These are phyloP conservation scores for Psilocybe tampanensis DNA, from an alignment of 768 basidiomycete genomes.

Conservation along the genomic window DNA sequence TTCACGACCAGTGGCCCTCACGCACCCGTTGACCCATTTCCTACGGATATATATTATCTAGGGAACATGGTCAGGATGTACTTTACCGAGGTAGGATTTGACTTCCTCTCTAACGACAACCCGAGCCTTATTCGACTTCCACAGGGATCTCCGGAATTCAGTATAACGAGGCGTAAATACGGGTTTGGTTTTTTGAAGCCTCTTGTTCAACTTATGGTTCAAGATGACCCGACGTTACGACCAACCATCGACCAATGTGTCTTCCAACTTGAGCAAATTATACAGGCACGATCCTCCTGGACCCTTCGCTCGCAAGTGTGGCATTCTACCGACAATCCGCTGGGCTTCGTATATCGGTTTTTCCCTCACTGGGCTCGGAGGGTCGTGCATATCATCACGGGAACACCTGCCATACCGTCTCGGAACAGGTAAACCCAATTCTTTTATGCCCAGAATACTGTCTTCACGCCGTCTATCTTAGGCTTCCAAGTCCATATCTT, in stretches of 20 bases:
- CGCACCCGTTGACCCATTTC: slow-evolving; percentile 37
- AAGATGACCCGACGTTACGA: slow-evolving; percentile 34
- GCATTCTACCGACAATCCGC: slow-evolving; percentile 1
- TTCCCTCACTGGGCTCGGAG: slow-evolving; percentile 14
- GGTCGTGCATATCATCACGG: slow-evolving; percentile 9
- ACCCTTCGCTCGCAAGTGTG: slow-evolving; percentile 13
- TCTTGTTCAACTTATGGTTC: slow-evolving; percentile 37
- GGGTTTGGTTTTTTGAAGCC: slow-evolving; percentile 34
- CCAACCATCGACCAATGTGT: slow-evolving; percentile 40
- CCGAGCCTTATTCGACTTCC: too few relatives aligned
- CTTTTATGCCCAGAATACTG: too few relatives aligned
- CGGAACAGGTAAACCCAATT: too few relatives aligned
- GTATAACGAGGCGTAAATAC: too few relatives aligned
- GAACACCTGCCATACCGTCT: slow-evolving; percentile 9
- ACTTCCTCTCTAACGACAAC: neutral
- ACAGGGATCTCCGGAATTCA: too few relatives aligned
- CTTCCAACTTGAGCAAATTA: slow-evolving; percentile 24
- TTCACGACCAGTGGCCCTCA: neutral
- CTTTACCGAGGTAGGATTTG: slow-evolving; percentile 30
- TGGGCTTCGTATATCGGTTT: slow-evolving; percentile 1
- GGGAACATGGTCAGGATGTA: slow-evolving; percentile 37
- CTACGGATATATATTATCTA: slow-evolving; percentile 45
- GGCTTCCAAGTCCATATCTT: too few relatives aligned
- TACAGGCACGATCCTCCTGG: slow-evolving; percentile 8
- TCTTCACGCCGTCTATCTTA: too few relatives aligned